Evolutionary conservation across 2,329 filamentous ascomycete species (phyloP), one percentile per base, ranked within the genome.

Genomic region (Fusarium fujikuroi): DNA sequence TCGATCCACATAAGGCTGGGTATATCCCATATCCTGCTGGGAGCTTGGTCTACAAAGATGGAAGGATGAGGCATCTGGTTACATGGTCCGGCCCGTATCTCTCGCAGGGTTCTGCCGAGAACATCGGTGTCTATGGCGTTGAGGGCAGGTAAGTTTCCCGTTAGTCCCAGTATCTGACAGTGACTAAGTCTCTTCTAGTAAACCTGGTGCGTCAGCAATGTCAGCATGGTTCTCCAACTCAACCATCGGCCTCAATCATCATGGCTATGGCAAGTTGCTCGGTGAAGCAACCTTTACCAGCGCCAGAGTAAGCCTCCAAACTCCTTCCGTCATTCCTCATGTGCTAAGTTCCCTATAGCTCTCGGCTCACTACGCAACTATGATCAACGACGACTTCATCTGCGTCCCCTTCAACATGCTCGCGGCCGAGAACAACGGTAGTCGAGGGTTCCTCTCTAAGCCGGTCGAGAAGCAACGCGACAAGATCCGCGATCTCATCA

Each of bases 1-100:
- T 87, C 11, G 85, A 87, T 63, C 85, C 85, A 0, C 84, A 87
- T 66, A 87, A 86, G 63, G 80, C 83, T 5, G 85, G 84, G 0
- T 86, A 87, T 46, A 83, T 86, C 32, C 83, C 82, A 0, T 86
- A 87, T 61, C 85, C 85, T 0, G 84, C 84, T 0, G 84, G 85
- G 8, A 81, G 81, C 3, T 64, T 86, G n/a, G 81, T 80, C 10
- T 86, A 86, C 56, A 79, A 81, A 2, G 85, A 86, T 50, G 84
- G 79, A 2, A 74, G 84, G 2, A 85, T 86, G 82, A 77, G 82
- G 36, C 81, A 80, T 63, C 62, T 85, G 9, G 80, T 86, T 1
- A 85, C 85, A 0, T 86, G 85, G 84, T 83, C 83, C 0, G 80
- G 79, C 2, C 84, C 84, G 0, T 82, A 82, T 28, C 74, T 86